These are phyloP conservation scores for Aleurites moluccanus DNA, from an alignment of 441 rosid species.

Conservation along the genomic window DNA sequence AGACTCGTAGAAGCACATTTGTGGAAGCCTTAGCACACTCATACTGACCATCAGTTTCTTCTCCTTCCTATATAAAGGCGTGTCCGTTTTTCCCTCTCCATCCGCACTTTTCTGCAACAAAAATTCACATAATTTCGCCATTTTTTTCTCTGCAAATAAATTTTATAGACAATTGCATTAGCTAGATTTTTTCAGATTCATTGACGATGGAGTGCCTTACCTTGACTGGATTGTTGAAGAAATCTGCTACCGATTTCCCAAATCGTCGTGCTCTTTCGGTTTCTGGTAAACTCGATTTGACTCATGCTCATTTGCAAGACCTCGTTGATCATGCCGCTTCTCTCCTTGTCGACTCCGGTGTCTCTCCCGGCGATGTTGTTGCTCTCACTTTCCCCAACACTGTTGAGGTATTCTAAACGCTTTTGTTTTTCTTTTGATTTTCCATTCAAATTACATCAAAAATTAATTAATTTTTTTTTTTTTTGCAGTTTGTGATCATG, in stretches of 20 bases:
- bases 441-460: neutral
- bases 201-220: slow-evolving; percentile 51
- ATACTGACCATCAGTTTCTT: neutral
- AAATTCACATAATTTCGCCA: neutral
- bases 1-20: neutral
- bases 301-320: slow-evolving; percentile 51
- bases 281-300: slow-evolving; percentile 56
- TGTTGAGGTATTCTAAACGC: slow-evolving; percentile 49
- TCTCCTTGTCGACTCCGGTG: slow-evolving; percentile 50
- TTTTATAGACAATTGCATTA: neutral
- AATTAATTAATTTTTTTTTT: neutral
- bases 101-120: neutral
- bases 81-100: neutral
- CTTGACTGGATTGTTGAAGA: slow-evolving; percentile 48
- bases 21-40: neutral
- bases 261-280: slow-evolving; percentile 54
- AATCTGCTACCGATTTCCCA: slow-evolving; percentile 48
- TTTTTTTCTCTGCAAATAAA: neutral
- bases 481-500: slow-evolving; percentile 64
- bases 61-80: neutral
- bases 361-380: slow-evolving; percentile 63
- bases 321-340: slow-evolving; percentile 64
- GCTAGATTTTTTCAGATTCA: neutral
- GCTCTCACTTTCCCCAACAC: slow-evolving; percentile 82
- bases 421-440: neutral